A percentile compares a stretch with the other conserved stretches of the same genome.
Conservation (phyloP, 192 early-diverging fungal genomes). For the Backusella tuberculispora region DNA sequence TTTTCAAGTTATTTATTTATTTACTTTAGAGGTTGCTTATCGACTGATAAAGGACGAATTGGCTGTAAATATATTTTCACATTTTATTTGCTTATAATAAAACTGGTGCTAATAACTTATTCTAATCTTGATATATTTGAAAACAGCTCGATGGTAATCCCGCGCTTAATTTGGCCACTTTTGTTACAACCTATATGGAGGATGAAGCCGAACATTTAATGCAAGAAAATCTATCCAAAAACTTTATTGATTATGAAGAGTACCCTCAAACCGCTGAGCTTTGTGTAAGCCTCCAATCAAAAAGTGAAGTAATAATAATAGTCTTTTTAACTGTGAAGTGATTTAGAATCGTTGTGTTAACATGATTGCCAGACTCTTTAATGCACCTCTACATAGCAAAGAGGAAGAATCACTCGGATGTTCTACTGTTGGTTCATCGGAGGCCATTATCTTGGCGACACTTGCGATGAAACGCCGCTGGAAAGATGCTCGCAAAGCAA, state of each 20-base stretch:
- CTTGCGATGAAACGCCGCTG: slow-evolving; percentile 83
- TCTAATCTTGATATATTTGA: slow-evolving; percentile 20
- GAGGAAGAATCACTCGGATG: slow-evolving; percentile 61
- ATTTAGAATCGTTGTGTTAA: slow-evolving; percentile 46
- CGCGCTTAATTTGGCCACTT: slow-evolving; percentile 74
- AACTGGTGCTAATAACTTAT: not conserved
- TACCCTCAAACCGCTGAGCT: slow-evolving; percentile 49
- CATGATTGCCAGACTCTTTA: slow-evolving; percentile 47
- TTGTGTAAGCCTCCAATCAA: slow-evolving; percentile 34
- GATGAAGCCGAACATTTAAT: slow-evolving; percentile 81
- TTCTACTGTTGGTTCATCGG: slow-evolving; percentile 78
- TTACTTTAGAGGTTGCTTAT: slow-evolving; percentile 34
- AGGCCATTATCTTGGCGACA: slow-evolving; percentile 77
- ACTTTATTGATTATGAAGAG: slow-evolving; percentile 62
- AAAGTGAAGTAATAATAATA: not conserved
- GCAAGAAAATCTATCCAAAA: slow-evolving; percentile 74
- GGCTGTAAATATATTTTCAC: slow-evolving; percentile 17
- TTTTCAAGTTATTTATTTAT: not conserved
- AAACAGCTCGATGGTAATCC: slow-evolving; percentile 76
- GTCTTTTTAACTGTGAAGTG: not conserved
- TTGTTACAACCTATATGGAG: slow-evolving; percentile 66
- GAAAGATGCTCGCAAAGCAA: slow-evolving; percentile 59
- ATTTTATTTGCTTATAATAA: not conserved
- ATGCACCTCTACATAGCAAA: slow-evolving; percentile 38
- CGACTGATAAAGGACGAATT: slow-evolving; percentile 43